Evolutionary conservation across 2,329 filamentous ascomycete species (phyloP).

Genomic region (Cladobotryum mycophilum): DNA sequence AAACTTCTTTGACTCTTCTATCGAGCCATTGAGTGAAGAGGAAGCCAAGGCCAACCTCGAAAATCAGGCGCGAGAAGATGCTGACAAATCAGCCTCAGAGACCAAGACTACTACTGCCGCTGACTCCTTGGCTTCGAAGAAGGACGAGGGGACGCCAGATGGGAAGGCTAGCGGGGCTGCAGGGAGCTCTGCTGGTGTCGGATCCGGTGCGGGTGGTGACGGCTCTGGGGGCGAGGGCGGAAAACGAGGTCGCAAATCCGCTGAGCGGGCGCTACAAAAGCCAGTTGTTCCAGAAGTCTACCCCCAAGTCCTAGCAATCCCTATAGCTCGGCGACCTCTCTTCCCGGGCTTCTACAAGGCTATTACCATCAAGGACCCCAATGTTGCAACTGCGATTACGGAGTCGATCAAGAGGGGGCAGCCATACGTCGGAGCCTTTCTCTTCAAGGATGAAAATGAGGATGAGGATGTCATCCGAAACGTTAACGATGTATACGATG

Average conservation of each 20-base stretch:
- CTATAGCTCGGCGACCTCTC: conserved; percentile 84
- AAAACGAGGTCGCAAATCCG: conserved; percentile 64
- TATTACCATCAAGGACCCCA: conserved; percentile 89
- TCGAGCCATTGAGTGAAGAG: conserved; percentile 45
- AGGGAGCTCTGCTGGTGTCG: conserved; percentile 49
- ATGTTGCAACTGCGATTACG: conserved; percentile 84
- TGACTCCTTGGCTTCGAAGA: conserved; percentile 40
- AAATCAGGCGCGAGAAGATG: conserved; percentile 35
- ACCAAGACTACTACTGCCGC: conserved; percentile 36
- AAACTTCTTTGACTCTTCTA: conserved; percentile 45
- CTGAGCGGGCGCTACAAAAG: conserved; percentile 76
- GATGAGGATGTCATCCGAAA: conserved; percentile 92
- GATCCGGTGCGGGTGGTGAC: conserved; percentile 45
- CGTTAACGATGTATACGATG: conserved; percentile 85
- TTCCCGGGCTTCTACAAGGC: conserved; percentile 99
- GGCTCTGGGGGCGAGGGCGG: conserved; percentile 54
- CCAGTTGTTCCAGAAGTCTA: conserved; percentile 90
- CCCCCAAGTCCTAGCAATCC: conserved; percentile 94
- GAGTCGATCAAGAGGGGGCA: conserved; percentile 97
- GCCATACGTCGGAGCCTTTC: conserved; percentile 92
- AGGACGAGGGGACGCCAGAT: conserved; percentile 42
- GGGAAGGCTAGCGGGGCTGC: conserved; percentile 38
- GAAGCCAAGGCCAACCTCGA: conserved; percentile 46
- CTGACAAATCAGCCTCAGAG: conserved; percentile 42
- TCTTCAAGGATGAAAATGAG: conserved; percentile 93